These are phyloP conservation scores for Aspergillus unguis DNA, from an alignment of 2,329 filamentous ascomycete genomes.

Conservation along the genomic window DNA sequence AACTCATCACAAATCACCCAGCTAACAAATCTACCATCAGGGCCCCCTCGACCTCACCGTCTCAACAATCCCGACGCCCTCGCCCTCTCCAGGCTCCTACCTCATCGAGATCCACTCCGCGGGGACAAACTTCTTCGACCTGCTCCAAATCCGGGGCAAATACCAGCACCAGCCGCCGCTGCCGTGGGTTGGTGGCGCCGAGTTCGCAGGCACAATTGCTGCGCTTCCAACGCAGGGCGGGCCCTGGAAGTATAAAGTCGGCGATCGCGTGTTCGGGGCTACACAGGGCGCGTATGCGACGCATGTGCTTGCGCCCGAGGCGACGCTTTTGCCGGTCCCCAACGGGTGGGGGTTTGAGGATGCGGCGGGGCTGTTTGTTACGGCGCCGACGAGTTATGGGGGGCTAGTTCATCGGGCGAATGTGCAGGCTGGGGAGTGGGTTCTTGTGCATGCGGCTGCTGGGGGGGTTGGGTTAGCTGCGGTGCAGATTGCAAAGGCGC, in stretches of 20 bases:
- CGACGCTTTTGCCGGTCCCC: constrained; percentile 68
- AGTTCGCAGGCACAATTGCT: constrained; percentile 79
- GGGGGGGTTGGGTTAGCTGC: constrained; percentile 89
- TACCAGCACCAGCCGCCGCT: constrained; percentile 89
- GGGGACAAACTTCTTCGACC: constrained; percentile 95
- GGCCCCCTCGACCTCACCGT: constrained; percentile 76
- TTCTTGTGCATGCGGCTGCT: constrained; percentile 87
- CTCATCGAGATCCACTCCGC: constrained; percentile 81
- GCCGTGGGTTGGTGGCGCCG: constrained; percentile 81
- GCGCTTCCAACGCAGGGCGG: constrained; percentile 55
- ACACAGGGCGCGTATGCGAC: constrained; percentile 83
- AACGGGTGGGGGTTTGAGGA: constrained; percentile 78
- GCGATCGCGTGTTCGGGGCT: constrained; percentile 82
- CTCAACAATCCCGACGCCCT: constrained; percentile 69
- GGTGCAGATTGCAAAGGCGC: constrained; percentile 89
- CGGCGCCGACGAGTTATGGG: constrained; percentile 84
- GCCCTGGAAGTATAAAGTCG: constrained; percentile 64
- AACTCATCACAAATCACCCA: constrained; percentile 4
- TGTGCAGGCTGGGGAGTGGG: constrained; percentile 75
- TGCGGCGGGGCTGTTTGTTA: constrained; percentile 86
- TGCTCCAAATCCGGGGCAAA: constrained; percentile 90
- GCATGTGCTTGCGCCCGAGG: constrained; percentile 65
- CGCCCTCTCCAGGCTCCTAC: constrained; percentile 70
- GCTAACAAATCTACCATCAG: constrained; percentile 41
- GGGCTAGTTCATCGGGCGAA: constrained; percentile 74